Conservation (phyloP, 805 yeast genomes). For the Yamadazyma scolyti region DNA sequence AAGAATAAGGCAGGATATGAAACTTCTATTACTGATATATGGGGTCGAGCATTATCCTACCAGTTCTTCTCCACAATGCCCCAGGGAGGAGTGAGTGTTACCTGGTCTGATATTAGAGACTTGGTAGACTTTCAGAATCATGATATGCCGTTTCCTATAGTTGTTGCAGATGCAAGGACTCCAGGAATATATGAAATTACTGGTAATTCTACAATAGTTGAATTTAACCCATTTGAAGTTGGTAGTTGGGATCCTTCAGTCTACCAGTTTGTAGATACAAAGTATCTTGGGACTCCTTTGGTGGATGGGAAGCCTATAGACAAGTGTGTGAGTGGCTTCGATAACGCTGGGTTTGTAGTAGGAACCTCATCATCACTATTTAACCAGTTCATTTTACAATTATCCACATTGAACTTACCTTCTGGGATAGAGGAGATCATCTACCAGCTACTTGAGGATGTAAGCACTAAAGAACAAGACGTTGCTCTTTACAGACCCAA, state of each 20-base stretch:
- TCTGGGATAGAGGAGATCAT: constrained; percentile 17
- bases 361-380: constrained; percentile 80
- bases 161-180: constrained; percentile 30
- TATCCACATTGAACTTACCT: constrained; percentile 37
- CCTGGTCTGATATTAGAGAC: constrained; percentile 24
- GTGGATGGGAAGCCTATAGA: constrained; percentile 43
- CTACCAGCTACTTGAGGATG: constrained; percentile 15
- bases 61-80: constrained; percentile 28
- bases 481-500: constrained; percentile 66
- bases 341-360: constrained; percentile 73
- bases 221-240: constrained; percentile 37
- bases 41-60: constrained; percentile 36
- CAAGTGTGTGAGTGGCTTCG: constrained; percentile 62
- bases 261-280: constrained; percentile 56
- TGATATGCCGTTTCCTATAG: constrained; percentile 33
- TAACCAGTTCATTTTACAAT: constrained; percentile 55
- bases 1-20: constrained; percentile 31
- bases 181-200: constrained; percentile 22
- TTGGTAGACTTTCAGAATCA: constrained; percentile 18
- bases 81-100: constrained; percentile 19
- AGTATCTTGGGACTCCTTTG: constrained; percentile 66
- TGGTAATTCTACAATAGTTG: constrained; percentile 32
- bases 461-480: constrained; percentile 51
- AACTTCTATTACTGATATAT: constrained; percentile 30
- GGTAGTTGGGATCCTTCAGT: constrained; percentile 85